Evolutionary conservation across 805 yeast species (phyloP), one percentile per base, ranked within the genome.

Genomic region (Candida gorgasii): DNA sequence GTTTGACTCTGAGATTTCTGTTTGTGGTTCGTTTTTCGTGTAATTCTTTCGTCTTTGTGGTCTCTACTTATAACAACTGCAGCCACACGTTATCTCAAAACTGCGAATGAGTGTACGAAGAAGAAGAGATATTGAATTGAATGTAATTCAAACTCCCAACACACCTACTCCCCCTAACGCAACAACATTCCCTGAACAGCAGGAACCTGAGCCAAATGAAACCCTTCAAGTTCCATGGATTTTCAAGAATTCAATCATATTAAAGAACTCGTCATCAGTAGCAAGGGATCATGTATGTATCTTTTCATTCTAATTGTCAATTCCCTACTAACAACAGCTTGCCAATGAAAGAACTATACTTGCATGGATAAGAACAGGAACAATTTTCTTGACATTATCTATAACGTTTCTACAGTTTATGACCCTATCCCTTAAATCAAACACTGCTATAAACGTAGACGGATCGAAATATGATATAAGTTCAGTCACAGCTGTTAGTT

Each of bases 281-380:
- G 74, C 74, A 3, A 50, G 72, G 37, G 74, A 68, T 49, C 72
- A 68, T 42, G 62, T 60, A 58, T 31, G 64, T 59, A 49, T 31
- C 24, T 35, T 20, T 22, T 13, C 4, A 33, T 4, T 12, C 3
- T 9, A n/a, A 8, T 3, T 11, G n/a, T 11, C 23, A n/a, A 12
- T 11, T 12, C 16, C 14, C 19, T 53, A 53, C 57, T 52, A 51
- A 55, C 56, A 28, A 4, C 24, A 59, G 64, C 19, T 65, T 45
- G 66, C 70, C 27, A 63, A 63, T 44, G 69, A 65, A 42, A 44
- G 69, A 20, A 63, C 70, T 8, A 44, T 63, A 22, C 50, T 65
- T 6, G 52, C 62, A 3, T 63, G 67, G 67, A 40, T 58, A 14
- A 37, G 68, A 36, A 55, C 65, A 0, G 54, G 58, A 1, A 7